These are phyloP conservation scores for Populus deltoides DNA, from an alignment of 345 rosid genomes.

Conservation along the genomic window DNA sequence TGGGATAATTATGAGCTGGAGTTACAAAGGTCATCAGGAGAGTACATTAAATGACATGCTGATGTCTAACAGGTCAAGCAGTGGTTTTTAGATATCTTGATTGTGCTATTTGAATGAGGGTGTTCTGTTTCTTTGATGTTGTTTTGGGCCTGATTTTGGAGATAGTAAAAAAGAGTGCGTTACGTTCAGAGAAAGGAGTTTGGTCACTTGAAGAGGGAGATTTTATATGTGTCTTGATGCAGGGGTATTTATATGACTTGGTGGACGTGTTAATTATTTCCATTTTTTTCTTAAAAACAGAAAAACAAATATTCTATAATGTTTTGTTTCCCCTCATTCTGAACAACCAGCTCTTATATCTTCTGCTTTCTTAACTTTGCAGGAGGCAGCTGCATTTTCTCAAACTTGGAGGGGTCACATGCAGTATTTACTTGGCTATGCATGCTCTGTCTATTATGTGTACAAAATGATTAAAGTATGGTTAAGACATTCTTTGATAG, in stretches of 20 bases:
- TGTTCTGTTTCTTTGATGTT: neutral
- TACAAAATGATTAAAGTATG: conserved; percentile 96
- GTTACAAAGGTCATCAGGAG: neutral
- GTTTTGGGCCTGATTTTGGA: neutral
- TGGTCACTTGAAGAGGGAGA: neutral
- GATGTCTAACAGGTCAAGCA: neutral
- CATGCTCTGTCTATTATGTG: conserved; percentile 85
- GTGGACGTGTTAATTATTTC: neutral
- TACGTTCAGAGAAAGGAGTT: neutral
- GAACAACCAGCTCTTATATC: neutral
- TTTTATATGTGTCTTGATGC: too few relatives aligned
- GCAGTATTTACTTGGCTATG: conserved; percentile 97
- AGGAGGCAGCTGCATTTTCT: conserved; percentile 95
- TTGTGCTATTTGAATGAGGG: neutral
- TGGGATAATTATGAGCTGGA: neutral
- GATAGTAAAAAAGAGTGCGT: neutral
- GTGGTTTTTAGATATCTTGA: neutral
- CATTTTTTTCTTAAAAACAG: neutral
- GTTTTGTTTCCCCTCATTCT: neutral
- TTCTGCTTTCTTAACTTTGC: conserved; percentile 22
- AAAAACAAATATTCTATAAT: neutral
- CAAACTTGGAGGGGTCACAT: conserved; percentile 96
- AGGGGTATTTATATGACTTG: neutral
- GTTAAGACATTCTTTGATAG: conserved; percentile 2
- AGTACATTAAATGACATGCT: neutral